Base-by-base conservation (phyloP, 1,139 yeast species). In the Candida sojae region DNA sequence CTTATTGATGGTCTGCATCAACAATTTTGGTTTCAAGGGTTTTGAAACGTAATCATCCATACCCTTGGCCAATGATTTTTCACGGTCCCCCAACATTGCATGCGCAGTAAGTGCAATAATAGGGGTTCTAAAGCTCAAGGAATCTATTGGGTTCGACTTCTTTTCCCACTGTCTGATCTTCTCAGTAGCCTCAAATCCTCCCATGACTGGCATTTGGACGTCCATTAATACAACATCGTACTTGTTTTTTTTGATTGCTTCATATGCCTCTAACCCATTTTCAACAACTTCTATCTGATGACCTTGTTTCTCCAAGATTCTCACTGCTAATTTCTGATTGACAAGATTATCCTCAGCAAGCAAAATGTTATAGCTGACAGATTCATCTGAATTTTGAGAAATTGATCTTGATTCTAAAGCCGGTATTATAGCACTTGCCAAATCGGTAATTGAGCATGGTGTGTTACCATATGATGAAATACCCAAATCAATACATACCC, bases 191-290 rank as follows among this genome's bases (percentile, higher is more conserved):
- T 89, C 96, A 63, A 89, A 89, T 0, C 96, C 96, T 41, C 96
- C 96, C 95, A 89, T 88, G 7, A 88, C 90, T 6, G 96, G 96
- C 96, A 89, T 89, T 67, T 89, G 96, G 39, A 89, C 96, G 71
- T 89, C 96, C 96, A 89, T 89, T 56, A 89, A 77, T 12, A 89
- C 89, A 44, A 86, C 93, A 61, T 89, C 96, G 63, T 84, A 88
- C 40, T 80, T 75, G 37, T 60, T 67, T 63, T 80, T 83, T 62
- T 84, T 78, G 39, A 88, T 84, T 0, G 92, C 92, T 55, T 88
- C 90, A 58, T 81, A 81, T 0, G 96, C 96, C 59, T 88, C 91
- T 51, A 83, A 72, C 10, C 96, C 96, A 63, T 89, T 89, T 61
- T 88, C 95, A 13, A 89, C 96, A 46, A 86, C 96, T 52, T 84